Evolutionary conservation across 208 protist genomes (phyloP), one percentile per base, ranked within the genome.

Genomic region (Wallacemonas sp.): DNA sequence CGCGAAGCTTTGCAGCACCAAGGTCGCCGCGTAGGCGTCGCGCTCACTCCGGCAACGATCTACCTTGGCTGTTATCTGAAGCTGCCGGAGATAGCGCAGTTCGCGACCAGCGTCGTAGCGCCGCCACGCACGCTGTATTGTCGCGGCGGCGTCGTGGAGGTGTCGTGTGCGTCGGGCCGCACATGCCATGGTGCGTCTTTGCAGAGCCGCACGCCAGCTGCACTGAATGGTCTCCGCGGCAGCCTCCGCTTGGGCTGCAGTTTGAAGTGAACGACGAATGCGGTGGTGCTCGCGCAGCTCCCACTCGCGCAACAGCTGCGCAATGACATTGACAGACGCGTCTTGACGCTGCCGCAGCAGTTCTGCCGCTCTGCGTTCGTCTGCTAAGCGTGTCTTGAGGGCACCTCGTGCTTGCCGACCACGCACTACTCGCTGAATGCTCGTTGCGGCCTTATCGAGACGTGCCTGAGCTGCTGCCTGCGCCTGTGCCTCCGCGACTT

Each of bases 81-180:
- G 53, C 15, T 75, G 42, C 17, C 86, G 75, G 19, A 93, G 61
- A 53, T 90, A 89, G 33, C 82, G 80, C 12, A 68, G 77, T 65
- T 87, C 80, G 17, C 77, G 74, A 0, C 72, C 72, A 1, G 82
- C 80, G 30, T 47, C 22, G 59, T 80, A 82, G 6, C 72, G 66
- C 11, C 79, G 70, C 69, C 73, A 88, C 1, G 46, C 67, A 1
- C 72, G 72, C 55, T 92, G 86, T 3, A 92, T 64, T 11, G 28
- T 46, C 30, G 74, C 55, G 15, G 84, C 82, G 1, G 80, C 54
- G 11, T 42, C 59, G 39, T 72, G 79, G 62, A 81, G 66, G 51
- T 63, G 49, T 4, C 74, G 82, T 31, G 79, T 78, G 4, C 68
- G 69, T 3, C 38, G 26, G 11, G 86, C 36, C 22, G 72, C 82